A percentile compares a stretch with the other conserved stretches of the same genome.
Conservation (phyloP, 352 stramenopile species). For the Phytophthora fragariaefolia region DNA sequence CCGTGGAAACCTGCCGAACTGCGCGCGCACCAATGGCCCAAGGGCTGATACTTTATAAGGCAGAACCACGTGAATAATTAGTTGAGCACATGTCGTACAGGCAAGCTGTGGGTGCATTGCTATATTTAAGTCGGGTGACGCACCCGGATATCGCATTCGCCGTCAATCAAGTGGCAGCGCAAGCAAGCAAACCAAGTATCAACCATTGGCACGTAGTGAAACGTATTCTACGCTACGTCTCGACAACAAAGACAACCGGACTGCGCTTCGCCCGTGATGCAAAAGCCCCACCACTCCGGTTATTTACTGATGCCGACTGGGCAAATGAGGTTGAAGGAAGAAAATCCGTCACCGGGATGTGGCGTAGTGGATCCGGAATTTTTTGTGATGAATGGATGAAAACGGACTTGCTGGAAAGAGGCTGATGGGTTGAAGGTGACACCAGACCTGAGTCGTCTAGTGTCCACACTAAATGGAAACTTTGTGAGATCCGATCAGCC, state of each 20-base stretch:
- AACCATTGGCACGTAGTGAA: slow-evolving; percentile 5
- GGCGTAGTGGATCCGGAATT: too few relatives aligned
- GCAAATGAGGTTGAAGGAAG: background rate
- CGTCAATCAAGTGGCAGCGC: slow-evolving; percentile 4
- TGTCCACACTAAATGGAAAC: too few relatives aligned
- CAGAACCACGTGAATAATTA: background rate
- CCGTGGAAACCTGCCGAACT: background rate
- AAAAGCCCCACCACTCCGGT: background rate
- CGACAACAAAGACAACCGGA: background rate
- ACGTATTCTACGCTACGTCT: slow-evolving; percentile 4
- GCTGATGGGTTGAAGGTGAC: too few relatives aligned
- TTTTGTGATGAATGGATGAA: too few relatives aligned
- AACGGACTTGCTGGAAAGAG: too few relatives aligned
- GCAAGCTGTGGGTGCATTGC: slow-evolving; percentile 6
- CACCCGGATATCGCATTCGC: slow-evolving; percentile 6
- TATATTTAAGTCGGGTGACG: slow-evolving; percentile 10
- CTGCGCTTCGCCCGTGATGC: background rate
- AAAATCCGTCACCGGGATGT: background rate
- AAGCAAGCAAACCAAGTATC: background rate
- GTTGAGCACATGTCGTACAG: background rate
- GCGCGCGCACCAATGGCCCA: slow-evolving; percentile 4
- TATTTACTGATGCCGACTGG: slow-evolving; percentile 6
- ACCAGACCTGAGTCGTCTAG: too few relatives aligned
- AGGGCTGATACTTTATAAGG: background rate
- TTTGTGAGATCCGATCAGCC: too few relatives aligned